These are phyloP conservation scores for Umbelopsis sp. DNA, from an alignment of 192 early-diverging fungal species.

Conservation along the genomic window DNA sequence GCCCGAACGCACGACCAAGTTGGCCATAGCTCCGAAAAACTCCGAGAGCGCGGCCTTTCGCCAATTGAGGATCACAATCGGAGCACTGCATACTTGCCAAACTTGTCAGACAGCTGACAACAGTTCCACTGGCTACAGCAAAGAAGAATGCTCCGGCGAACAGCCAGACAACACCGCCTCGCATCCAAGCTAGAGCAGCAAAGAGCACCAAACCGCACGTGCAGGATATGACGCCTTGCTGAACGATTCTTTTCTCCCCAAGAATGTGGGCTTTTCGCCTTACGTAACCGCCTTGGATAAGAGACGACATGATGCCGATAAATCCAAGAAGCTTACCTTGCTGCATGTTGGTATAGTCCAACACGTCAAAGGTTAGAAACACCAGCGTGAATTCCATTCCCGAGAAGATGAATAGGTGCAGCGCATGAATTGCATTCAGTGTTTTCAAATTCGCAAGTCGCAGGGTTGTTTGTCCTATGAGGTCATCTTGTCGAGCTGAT, in stretches of 20 bases:
- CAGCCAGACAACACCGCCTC: constrained; percentile 25
- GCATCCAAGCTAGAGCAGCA: constrained; percentile 42
- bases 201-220: constrained; percentile 64
- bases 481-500: neutral
- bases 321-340: constrained; percentile 88
- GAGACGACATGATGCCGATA: constrained; percentile 84
- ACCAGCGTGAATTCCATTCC: constrained; percentile 99
- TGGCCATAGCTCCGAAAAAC: constrained; percentile 87
- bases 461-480: neutral
- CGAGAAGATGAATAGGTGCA: constrained; percentile 90
- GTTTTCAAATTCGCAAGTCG: constrained; percentile 42
- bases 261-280: constrained; percentile 66
- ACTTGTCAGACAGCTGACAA: constrained; percentile 88
- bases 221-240: constrained; percentile 79
- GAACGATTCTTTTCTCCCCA: constrained; percentile 72
- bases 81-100: constrained; percentile 66
- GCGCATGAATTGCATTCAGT: constrained; percentile 79
- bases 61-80: constrained; percentile 35
- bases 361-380: constrained; percentile 93
- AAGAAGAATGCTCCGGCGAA: constrained; percentile 75
- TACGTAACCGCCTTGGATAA: constrained; percentile 94
- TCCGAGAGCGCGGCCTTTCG: constrained; percentile 78
- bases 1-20: constrained; percentile 87
- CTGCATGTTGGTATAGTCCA: constrained; percentile 81
- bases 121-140: constrained; percentile 92